Evolutionary conservation across 1,139 yeast genomes (phyloP), one percentile per base, ranked within the genome.

Genomic region (Yamadazyma conglobata): DNA sequence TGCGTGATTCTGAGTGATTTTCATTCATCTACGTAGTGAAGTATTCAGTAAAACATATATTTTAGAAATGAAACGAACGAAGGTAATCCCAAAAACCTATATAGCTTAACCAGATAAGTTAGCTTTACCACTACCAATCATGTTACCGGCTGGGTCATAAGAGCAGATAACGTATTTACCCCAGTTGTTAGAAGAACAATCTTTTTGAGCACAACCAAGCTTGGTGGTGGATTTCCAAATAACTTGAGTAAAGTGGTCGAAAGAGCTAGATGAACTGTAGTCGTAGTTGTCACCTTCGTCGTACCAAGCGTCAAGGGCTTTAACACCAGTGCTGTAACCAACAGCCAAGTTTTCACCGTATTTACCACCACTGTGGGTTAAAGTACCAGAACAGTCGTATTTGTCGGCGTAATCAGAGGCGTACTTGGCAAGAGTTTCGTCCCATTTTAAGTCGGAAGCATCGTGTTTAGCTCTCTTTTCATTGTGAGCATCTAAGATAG

Each of bases 271-370:
- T 5, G 52, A 24, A 9, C 52, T 39, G 58, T 61, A 82, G 60
- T 77, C 64, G 65, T 84, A 86, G 31, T 55, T 40, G 4, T 50
- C 38, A 43, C 79, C 79, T 64, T 86, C 95, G 42, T 69, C 60
- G 68, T 85, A 87, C 96, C 96, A 87, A 34, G 89, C 95, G 25
- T 74, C 70, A 35, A 84, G 77, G 26, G 86, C 83, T 24, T 71
- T 78, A 10, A 70, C 60, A 13, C 57, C 64, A 20, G 67, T 56
- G 24, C 68, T 40, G 58, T 67, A 73, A 37, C 96, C 96, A 32
- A 74, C 62, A 28, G 93, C 95, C 53, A 88, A 70, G 71, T 87
- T 88, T 62, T 88, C 96, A 52, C 96, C 96, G 61, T 77, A 82
- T 32, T 69, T 63, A 34, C 89, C 89, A 33, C 82, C 83, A 32